Evolutionary conservation across 331 rosid species (phyloP), one percentile per base, ranked within the genome.

Genomic region (Spiraea crenata): DNA sequence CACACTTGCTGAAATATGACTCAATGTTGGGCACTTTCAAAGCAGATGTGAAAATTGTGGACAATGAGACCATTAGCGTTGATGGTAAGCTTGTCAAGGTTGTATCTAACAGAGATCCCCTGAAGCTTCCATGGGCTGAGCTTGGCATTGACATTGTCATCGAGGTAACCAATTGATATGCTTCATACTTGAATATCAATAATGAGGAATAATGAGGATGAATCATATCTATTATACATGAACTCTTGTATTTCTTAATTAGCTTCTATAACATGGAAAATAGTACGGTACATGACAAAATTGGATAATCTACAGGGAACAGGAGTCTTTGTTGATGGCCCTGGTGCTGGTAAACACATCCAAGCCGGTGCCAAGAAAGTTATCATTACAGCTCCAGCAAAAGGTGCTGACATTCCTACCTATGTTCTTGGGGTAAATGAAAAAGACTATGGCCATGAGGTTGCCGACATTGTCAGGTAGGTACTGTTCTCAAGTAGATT

Each of bases 301-400:
- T 52, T 63, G 63, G 73, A 34, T 41, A 9, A 17, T 35, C 62
- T 57, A 75, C 92, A 93, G 99, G 99, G 99, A 74, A 95, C 99
- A 6, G 99, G 99, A 72, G 99, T 95, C 65, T 95, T 95, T 74
- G 99, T 95, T 74, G 99, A 95, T 72, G 98, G 97, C 58, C 98
- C 99, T 49, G 99, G 99, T 0, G 99, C 99, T 2, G 99, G 98
- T 0, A 95, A 95, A 77, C 99, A 95, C 85, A 86, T 95, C 78
- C 97, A 91, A 85, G 99, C 99, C 4, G 99, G 99, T 71, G 99
- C 99, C 38, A 89, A 91, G 92, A 95, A 95, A 85, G 97, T 95
- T 35, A 81, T 95, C 65, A 95, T 95, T 85, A 95, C 99, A 6
- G 99, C 99, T 72, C 99, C 99, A 15, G 99, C 99, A 40, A 95